Evolutionary conservation across 2,329 filamentous ascomycete genomes (phyloP).

Genomic region (Massarina eburnea): DNA sequence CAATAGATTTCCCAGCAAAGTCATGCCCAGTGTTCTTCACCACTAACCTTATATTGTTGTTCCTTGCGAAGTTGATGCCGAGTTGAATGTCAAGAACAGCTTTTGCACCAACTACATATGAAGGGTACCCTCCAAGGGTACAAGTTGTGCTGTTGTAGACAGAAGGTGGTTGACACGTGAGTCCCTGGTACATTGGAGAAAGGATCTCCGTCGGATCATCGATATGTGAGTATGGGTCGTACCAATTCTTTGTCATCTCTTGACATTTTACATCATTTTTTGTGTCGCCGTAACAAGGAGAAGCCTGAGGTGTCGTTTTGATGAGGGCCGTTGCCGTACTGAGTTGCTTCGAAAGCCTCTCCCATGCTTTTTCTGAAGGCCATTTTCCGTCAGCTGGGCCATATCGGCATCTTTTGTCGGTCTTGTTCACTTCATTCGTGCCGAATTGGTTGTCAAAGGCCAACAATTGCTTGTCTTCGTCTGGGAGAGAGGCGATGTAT

Average conservation of each 20-base stretch:
- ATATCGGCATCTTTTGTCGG: slow-evolving; percentile 22
- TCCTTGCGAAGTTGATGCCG: slow-evolving; percentile 31
- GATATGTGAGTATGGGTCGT: slow-evolving; percentile 20
- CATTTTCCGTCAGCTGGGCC: slow-evolving; percentile 24
- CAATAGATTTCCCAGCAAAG: slow-evolving; percentile 28
- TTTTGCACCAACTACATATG: slow-evolving; percentile 25
- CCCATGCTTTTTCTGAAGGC: slow-evolving; percentile 27
- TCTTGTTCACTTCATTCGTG: slow-evolving; percentile 12
- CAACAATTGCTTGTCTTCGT: slow-evolving; percentile 22
- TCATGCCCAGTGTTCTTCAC: slow-evolving; percentile 39
- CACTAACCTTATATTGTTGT: slow-evolving; percentile 27
- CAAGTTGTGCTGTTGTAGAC: slow-evolving; percentile 24
- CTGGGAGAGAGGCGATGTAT: slow-evolving; percentile 21
- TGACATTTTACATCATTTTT: slow-evolving; percentile 26
- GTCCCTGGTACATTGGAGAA: slow-evolving; percentile 30
- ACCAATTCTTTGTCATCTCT: slow-evolving; percentile 20
- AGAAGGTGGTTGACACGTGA: slow-evolving; percentile 27
- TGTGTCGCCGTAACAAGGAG: slow-evolving; percentile 21
- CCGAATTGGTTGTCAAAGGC: slow-evolving; percentile 21
- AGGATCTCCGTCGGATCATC: slow-evolving; percentile 29
- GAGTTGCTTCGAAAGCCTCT: slow-evolving; percentile 22
- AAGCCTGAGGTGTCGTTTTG: slow-evolving; percentile 20
- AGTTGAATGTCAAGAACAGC: slow-evolving; percentile 29
- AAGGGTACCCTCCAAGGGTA: slow-evolving; percentile 29
- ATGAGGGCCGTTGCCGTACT: slow-evolving; percentile 24